Evolutionary conservation across 2,329 filamentous ascomycete species (phyloP), one percentile per base, ranked within the genome.

Genomic region (Hysterium pulicare): DNA sequence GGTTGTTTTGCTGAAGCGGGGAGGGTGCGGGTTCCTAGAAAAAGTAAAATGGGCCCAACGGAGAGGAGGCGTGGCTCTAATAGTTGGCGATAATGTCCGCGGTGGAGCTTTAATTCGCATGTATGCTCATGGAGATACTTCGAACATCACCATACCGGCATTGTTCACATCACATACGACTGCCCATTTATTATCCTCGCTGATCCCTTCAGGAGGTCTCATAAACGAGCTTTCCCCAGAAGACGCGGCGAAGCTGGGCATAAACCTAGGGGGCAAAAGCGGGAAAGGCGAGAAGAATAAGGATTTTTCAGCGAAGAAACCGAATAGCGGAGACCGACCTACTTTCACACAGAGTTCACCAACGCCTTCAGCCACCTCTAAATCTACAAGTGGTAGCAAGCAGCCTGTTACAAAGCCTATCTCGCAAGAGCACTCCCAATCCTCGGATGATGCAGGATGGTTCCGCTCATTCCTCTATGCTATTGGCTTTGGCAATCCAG

Each of bases 31-130:
- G 4, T 98, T 98, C 64, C 70, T 96, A 46, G 91, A 97, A 62
- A 98, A 98, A 69, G 89, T 93, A 50, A 91, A 94, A 72, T 98
- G 93, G 93, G 89, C 87, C 10, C 93, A 98, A 66, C 80, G 90
- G 47, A 81, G 93, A 59, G 93, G 93, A 19, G 93, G 86, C 16
- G 78, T 90, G 46, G 93, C 88, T 26, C 74, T 98, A 46, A 94
- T 98, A 51, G 90, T 98, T 3, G 93, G 93, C 20, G 93, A 98
- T 65, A 87, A 96, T 64, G 85, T 87, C 44, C 86, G 87, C 47
- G 91, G 91, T 33, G 90, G 90, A 3, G 86, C 86, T 26, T 72
- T 98, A 47, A 87, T 97, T 38, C 93, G 94, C 55, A 98, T 98
- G 93, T 97, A 95, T 66, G 93, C 93, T n/a, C 83, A 87, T 58